Percentiles rank a stretch among this genome's conserved stretches.
Evolutionary conservation across 2,329 filamentous ascomycete species (phyloP).

Genomic region (Trichoderma sp.): DNA sequence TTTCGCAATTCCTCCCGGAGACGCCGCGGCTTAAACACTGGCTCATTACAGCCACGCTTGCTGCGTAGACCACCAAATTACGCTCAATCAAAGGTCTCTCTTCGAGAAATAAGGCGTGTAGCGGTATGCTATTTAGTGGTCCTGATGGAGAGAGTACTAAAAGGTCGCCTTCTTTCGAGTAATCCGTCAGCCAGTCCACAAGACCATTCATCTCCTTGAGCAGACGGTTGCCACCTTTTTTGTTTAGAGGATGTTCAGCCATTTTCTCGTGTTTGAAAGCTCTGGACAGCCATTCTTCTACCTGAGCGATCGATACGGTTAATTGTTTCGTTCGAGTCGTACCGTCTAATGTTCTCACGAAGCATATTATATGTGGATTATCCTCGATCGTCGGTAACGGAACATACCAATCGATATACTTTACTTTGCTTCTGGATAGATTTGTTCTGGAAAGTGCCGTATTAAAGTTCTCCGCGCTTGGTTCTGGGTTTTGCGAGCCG

Average conservation of each 20-base stretch:
- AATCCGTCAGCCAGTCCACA: not conserved
- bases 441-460: not conserved
- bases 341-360: not conserved
- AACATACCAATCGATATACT: not conserved
- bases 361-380: not conserved
- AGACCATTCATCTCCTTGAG: not conserved
- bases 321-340: not conserved
- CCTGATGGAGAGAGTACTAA: not conserved
- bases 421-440: not conserved
- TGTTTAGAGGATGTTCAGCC: not conserved
- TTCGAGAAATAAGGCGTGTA: not conserved
- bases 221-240: not conserved
- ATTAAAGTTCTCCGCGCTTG: too few relatives aligned
- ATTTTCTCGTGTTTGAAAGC: not conserved
- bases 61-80: not conserved
- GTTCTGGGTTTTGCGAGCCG: too few relatives aligned
- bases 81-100: not conserved
- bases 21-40: not conserved
- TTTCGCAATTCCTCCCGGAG: not conserved
- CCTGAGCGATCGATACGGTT: not conserved
- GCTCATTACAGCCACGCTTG: not conserved
- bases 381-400: not conserved
- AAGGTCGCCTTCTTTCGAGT: not conserved
- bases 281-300: not conserved
- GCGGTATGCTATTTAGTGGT: not conserved